These are phyloP conservation scores for Yamadazyma scolyti DNA, from an alignment of 805 yeast species.

Conservation along the genomic window DNA sequence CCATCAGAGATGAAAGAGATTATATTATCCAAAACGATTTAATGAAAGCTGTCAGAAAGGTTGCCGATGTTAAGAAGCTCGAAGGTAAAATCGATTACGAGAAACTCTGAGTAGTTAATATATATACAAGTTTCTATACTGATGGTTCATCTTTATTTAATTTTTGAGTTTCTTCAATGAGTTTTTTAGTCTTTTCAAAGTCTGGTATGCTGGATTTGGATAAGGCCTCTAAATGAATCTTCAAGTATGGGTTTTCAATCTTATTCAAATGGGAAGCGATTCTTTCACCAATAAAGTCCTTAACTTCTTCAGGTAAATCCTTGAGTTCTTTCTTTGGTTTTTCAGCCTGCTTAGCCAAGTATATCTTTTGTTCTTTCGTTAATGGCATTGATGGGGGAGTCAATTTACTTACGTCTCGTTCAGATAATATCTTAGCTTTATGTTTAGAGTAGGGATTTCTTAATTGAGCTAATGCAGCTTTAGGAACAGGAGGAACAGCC, in stretches of 20 bases:
- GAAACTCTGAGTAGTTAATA: conserved; percentile 56
- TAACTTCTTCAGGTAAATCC: conserved; percentile 48
- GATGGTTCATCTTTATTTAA: conserved; percentile 2
- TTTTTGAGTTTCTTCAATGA: conserved; percentile 2
- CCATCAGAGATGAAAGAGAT: conserved; percentile 96
- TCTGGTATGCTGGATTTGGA: conserved; percentile 26
- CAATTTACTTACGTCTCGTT: conserved; percentile 57
- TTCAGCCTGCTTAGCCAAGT: conserved; percentile 49
- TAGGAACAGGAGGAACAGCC: conserved; percentile 66
- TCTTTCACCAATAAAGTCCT: conserved; percentile 50
- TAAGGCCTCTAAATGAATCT: conserved; percentile 37
- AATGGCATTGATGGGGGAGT: conserved; percentile 77
- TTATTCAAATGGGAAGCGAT: conserved; percentile 38
- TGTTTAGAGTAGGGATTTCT: conserved; percentile 76
- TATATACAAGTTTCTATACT: conserved; percentile 6
- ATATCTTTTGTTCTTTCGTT: conserved; percentile 58
- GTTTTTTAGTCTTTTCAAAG: conserved; percentile 23
- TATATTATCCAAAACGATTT: conserved; percentile 89
- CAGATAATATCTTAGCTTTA: conserved; percentile 51
- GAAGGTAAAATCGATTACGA: conserved; percentile 96
- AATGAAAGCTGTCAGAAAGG: conserved; percentile 98
- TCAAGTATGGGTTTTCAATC: conserved; percentile 32
- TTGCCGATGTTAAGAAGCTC: conserved; percentile 92
- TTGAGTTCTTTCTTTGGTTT: conserved; percentile 30
- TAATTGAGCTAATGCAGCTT: conserved; percentile 58